phyloP scores from a whole-genome alignment of 2,329 filamentous ascomycete species.

The Aspergillus pseudoterreus region DNA sequence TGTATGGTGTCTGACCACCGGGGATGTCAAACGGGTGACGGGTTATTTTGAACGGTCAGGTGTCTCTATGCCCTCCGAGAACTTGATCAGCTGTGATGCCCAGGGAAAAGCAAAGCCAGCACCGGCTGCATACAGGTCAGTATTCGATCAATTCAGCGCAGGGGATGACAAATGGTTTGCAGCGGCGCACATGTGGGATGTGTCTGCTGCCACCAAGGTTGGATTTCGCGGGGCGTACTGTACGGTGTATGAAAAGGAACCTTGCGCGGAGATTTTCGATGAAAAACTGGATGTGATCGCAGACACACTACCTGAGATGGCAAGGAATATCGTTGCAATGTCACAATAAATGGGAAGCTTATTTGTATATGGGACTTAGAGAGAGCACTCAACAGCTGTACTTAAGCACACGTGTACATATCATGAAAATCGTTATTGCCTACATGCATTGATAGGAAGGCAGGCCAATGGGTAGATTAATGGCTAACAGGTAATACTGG shows the following conservation, averaged over 20 bases:
- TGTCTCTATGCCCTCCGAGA: constrained; percentile 49
- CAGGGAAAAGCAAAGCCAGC: constrained; percentile 50
- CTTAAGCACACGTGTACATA: no score
- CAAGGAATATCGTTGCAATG: constrained; percentile 28
- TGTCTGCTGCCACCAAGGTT: constrained; percentile 48
- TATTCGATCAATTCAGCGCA: constrained; percentile 41
- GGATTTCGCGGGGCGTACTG: constrained; percentile 55
- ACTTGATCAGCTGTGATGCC: constrained; percentile 51
- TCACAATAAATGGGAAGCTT: neutral
- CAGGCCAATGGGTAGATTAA: no score
- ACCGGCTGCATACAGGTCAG: constrained; percentile 43
- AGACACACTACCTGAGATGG: constrained; percentile 48
- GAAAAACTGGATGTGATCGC: constrained; percentile 50
- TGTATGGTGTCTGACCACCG: constrained; percentile 54
- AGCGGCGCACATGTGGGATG: constrained; percentile 60
- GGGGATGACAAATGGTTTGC: constrained; percentile 52
- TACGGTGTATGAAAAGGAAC: constrained; percentile 51
- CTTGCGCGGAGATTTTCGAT: constrained; percentile 48
- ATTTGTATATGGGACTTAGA: no score
- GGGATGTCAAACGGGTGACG: constrained; percentile 47
- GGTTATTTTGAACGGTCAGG: constrained; percentile 52
- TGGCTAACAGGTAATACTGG: no score
- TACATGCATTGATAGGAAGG: no score
- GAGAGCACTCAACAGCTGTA: no score
- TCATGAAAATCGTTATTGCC: no score